Conservation (phyloP, 148 eudicot species). For the Polygonum aviculare region DNA sequence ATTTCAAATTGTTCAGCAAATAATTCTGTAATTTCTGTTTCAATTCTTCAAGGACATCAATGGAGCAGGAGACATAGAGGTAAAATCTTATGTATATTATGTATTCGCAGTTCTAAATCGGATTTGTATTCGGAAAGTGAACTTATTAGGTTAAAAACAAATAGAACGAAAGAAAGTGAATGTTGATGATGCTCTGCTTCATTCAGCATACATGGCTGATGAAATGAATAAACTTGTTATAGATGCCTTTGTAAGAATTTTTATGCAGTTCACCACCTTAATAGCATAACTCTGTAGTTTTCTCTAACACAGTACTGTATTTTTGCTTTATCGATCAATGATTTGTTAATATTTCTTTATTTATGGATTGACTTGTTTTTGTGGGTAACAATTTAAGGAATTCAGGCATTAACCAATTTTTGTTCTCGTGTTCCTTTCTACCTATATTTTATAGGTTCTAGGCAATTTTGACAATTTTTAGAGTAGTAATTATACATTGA, state of each 20-base stretch:
- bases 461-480: background rate
- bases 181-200: background rate
- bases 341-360: background rate
- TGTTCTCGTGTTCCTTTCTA: background rate
- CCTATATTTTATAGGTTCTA: background rate
- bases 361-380: background rate
- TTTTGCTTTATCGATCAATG: background rate
- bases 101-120: background rate
- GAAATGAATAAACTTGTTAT: too few relatives aligned
- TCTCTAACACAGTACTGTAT: background rate
- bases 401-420: constrained; percentile 23
- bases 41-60: constrained; percentile 1
- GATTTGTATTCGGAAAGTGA: background rate
- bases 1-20: background rate
- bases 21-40: background rate
- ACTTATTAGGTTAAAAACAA: too few relatives aligned
- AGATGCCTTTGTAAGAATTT: too few relatives aligned
- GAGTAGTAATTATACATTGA: background rate
- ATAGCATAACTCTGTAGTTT: background rate
- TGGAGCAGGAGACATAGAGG: constrained; percentile 10
- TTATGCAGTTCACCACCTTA: background rate
- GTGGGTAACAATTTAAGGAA: constrained; percentile 34
- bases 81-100: too few relatives aligned
- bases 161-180: too few relatives aligned
- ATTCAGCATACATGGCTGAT: background rate